Conservation (phyloP, 208 protist genomes). For the Leishmania lainsoni region DNA sequence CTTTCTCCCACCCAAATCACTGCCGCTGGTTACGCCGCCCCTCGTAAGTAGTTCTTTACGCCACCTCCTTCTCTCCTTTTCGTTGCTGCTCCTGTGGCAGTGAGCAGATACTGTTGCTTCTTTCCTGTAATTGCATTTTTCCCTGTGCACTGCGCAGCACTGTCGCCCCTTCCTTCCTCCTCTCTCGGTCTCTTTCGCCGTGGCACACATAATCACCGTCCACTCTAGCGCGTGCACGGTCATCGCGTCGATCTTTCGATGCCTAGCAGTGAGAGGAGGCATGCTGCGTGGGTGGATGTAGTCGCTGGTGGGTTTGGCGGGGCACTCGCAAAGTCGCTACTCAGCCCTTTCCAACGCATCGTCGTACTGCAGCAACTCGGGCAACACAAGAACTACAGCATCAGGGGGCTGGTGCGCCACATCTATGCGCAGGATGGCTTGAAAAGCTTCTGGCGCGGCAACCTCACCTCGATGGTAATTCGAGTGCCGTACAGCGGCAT, state of each 20-base stretch:
- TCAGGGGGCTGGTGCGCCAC: slow-evolving; percentile 42
- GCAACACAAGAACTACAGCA: slow-evolving; percentile 57
- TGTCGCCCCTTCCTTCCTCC: background rate
- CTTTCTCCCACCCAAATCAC: background rate
- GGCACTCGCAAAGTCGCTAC: slow-evolving; percentile 76
- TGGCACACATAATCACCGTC: background rate
- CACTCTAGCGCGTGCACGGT: background rate
- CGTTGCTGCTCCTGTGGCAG: background rate
- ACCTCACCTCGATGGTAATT: slow-evolving; percentile 89
- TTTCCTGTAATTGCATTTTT: background rate
- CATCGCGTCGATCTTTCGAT: slow-evolving; percentile 1
- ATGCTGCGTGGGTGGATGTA: slow-evolving; percentile 80
- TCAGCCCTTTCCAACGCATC: slow-evolving; percentile 85
- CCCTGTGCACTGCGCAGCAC: background rate
- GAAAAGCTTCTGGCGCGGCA: slow-evolving; percentile 88
- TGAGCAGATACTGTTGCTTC: background rate
- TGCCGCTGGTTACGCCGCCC: background rate
- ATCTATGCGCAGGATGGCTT: slow-evolving; percentile 68
- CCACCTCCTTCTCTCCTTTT: background rate
- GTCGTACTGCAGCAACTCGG: slow-evolving; percentile 87
- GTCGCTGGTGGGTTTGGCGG: slow-evolving; percentile 79
- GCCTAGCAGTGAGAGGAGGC: slow-evolving; percentile 67
- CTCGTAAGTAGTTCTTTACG: background rate
- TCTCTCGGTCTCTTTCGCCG: background rate
- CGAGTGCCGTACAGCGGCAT: slow-evolving; percentile 90